A percentile compares a stretch with the other conserved stretches of the same genome.
Evolutionary conservation across 2,329 filamentous ascomycete species (phyloP).

Genomic region (Aureobasidium subglaciale): DNA sequence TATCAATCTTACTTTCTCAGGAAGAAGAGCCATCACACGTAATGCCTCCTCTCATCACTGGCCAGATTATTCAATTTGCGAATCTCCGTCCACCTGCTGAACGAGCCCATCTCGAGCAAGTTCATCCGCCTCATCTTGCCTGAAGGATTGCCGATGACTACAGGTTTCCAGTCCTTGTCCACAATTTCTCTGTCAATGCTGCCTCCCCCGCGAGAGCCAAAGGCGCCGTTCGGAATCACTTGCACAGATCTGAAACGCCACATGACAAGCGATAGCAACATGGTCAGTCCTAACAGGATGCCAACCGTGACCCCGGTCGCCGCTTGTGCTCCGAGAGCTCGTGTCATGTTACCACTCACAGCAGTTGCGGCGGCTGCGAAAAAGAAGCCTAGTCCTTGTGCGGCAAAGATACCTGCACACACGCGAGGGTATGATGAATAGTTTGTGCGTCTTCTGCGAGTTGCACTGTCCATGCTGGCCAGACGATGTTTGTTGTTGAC

Average conservation of each 20-base stretch:
- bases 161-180: slow-evolving; percentile 56
- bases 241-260: slow-evolving; percentile 59
- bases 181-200: slow-evolving; percentile 32
- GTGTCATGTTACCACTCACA: slow-evolving; percentile 60
- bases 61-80: slow-evolving; percentile 39
- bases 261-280: slow-evolving; percentile 56
- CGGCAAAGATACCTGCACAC: slow-evolving; percentile 61
- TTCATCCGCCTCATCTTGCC: slow-evolving; percentile 64
- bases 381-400: slow-evolving; percentile 63
- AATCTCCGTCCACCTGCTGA: slow-evolving; percentile 69
- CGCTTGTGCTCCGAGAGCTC: slow-evolving; percentile 58
- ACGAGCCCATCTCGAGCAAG: slow-evolving; percentile 59
- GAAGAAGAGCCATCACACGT: neutral
- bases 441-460: slow-evolving; percentile 51
- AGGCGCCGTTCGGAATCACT: slow-evolving; percentile 57
- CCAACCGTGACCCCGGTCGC: slow-evolving; percentile 63
- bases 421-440: slow-evolving; percentile 72
- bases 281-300: slow-evolving; percentile 57
- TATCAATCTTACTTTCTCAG: no score
- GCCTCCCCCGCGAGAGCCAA: slow-evolving; percentile 47
- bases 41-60: slow-evolving; percentile 11
- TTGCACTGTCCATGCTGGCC: slow-evolving; percentile 37
- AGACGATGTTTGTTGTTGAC: slow-evolving; percentile 50
- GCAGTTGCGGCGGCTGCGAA: slow-evolving; percentile 62
- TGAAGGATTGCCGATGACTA: slow-evolving; percentile 64